A percentile compares a stretch with the other conserved stretches of the same genome.
Evolutionary conservation across 345 rosid species (phyloP).

Genomic region (Lepidium didymum): DNA sequence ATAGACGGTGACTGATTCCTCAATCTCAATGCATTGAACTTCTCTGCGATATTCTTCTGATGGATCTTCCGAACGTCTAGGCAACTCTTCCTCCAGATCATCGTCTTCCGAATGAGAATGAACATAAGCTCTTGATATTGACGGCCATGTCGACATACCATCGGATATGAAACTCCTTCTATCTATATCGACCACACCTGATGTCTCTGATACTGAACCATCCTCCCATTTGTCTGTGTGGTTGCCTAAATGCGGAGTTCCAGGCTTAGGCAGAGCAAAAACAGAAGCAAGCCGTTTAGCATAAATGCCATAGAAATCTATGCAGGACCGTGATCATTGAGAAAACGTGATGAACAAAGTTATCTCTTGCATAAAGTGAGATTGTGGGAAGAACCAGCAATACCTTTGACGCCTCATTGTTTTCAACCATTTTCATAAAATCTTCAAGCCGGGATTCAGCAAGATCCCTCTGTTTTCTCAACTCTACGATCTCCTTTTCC

Average conservation of each 20-base stretch:
- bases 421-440: constrained; percentile 54
- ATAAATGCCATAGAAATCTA: neutral
- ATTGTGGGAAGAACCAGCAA: neutral
- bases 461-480: constrained; percentile 76
- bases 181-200: constrained; percentile 36
- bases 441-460: constrained; percentile 80
- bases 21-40: constrained; percentile 73
- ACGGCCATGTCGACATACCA: constrained; percentile 33
- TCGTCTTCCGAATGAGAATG: constrained; percentile 32
- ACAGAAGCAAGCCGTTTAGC: constrained; percentile 10
- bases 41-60: constrained; percentile 82
- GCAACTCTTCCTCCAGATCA: constrained; percentile 21
- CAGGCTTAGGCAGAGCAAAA: constrained; percentile 11
- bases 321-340: neutral
- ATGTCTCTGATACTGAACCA: constrained; percentile 61
- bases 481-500: constrained; percentile 69
- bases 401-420: constrained; percentile 47
- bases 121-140: constrained; percentile 32
- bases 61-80: constrained; percentile 34
- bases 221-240: constrained; percentile 54
- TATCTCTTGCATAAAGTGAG: neutral
- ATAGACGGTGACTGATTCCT: constrained; percentile 27
- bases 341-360: neutral
- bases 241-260: constrained; percentile 27
- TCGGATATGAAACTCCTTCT: constrained; percentile 44